These are phyloP conservation scores for Botrytis pseudocinerea DNA, from an alignment of 2,329 filamentous ascomycete species.

Conservation along the genomic window DNA sequence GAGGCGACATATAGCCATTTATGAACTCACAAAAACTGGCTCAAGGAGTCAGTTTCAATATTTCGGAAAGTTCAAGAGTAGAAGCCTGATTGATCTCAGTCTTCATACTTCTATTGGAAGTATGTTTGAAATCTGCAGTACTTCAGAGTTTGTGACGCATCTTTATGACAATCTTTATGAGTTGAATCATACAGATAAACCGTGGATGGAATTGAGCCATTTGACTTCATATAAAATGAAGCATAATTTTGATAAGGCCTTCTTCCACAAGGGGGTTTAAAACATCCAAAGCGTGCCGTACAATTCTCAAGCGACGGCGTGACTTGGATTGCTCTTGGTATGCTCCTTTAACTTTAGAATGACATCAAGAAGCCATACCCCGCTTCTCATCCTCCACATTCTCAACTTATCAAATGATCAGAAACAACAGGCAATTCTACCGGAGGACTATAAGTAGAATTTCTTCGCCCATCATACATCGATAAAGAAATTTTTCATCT, in stretches of 20 bases:
- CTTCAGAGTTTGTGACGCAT: not conserved
- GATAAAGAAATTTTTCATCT: not conserved
- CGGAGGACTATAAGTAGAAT: not conserved
- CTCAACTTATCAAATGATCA: not conserved
- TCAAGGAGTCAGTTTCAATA: not conserved
- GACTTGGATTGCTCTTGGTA: not conserved
- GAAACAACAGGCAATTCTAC: not conserved
- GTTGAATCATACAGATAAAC: not conserved
- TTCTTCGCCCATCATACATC: not conserved
- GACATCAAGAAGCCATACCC: not conserved
- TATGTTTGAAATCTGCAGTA: not conserved
- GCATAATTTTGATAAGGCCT: no score
- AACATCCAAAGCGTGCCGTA: not conserved
- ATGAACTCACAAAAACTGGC: not conserved
- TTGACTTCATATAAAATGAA: not conserved
- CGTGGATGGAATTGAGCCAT: not conserved
- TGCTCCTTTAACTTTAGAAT: not conserved
- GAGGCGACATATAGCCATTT: not conserved
- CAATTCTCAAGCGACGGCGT: not conserved
- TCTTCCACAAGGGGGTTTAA: no score
- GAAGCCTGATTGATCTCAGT: not conserved
- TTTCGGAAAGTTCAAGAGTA: not conserved
- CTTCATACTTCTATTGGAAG: not conserved
- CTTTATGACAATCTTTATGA: no score
- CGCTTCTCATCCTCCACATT: not conserved